Percentiles rank a stretch among this genome's conserved stretches.
phyloP scores from a whole-genome alignment of 2,329 filamentous ascomycete genomes.

The Aspergillus pseudoglaucus region DNA sequence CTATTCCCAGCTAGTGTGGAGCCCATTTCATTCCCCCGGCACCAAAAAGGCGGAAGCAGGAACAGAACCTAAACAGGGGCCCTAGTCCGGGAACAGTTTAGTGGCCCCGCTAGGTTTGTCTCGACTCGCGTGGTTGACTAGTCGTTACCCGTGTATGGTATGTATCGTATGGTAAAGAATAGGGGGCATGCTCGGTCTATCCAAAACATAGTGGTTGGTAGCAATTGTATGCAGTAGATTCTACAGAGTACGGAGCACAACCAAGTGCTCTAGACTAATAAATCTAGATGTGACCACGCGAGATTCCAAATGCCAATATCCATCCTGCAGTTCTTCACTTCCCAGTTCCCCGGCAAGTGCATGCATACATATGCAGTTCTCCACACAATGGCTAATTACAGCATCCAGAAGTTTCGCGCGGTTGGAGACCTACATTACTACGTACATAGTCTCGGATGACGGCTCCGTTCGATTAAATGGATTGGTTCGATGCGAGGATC shows the following conservation, averaged over 20 bases:
- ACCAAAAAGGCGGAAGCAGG: not conserved
- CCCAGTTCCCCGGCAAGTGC: too few relatives aligned
- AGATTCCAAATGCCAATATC: not conserved
- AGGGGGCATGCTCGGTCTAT: not conserved
- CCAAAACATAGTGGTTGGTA: not conserved
- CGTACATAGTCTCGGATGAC: not conserved
- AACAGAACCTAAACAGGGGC: not conserved
- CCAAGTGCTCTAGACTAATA: too few relatives aligned
- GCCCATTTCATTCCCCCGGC: not conserved
- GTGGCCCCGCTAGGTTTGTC: not conserved
- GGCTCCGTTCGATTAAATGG: not conserved
- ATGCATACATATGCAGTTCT: not conserved
- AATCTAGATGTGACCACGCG: too few relatives aligned
- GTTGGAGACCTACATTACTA: not conserved
- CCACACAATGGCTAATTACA: not conserved
- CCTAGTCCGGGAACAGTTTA: not conserved
- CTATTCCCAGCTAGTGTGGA: not conserved
- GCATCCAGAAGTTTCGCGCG: not conserved
- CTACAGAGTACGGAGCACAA: too few relatives aligned
- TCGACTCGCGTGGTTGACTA: not conserved
- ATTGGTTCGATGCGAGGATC: not conserved
- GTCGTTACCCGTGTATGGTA: not conserved
- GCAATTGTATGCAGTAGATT: not conserved
- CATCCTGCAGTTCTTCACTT: not conserved
- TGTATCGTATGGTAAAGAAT: not conserved